phyloP scores from a whole-genome alignment of 2,329 filamentous ascomycete genomes.

The Rhynchosporium agropyri region DNA sequence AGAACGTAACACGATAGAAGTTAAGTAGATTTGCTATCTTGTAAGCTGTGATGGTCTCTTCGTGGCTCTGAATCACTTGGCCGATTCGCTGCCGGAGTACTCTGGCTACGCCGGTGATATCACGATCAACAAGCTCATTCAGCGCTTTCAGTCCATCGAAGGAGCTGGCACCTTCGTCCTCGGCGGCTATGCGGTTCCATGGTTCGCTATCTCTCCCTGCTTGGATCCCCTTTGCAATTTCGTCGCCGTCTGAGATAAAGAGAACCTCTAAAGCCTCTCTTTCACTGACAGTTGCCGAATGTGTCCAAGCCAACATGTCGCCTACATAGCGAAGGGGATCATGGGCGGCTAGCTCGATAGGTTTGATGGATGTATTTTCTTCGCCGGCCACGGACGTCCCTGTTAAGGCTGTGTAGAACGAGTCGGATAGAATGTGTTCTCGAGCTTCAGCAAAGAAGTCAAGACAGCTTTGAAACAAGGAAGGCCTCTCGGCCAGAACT shows the following conservation, averaged over 20 bases:
- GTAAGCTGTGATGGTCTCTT: conserved; percentile 86
- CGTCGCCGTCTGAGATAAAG: conserved; percentile 87
- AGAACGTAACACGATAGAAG: conserved; percentile 87
- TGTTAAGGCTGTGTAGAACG: conserved; percentile 86
- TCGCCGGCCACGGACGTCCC: conserved; percentile 63
- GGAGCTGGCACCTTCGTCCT: conserved; percentile 54
- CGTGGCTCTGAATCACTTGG: conserved; percentile 88
- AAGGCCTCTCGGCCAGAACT: conserved; percentile 85
- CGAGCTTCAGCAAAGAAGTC: conserved; percentile 91
- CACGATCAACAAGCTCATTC: conserved; percentile 82
- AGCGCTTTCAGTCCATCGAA: conserved; percentile 85
- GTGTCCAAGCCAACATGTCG: conserved; percentile 97
- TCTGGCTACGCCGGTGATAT: conserved; percentile 77
- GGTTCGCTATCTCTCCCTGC: conserved; percentile 80
- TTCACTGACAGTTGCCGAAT: conserved; percentile 92
- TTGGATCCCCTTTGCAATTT: conserved; percentile 80
- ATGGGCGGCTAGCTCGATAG: conserved; percentile 91
- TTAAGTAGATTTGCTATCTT: conserved; percentile 85
- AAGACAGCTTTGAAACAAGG: conserved; percentile 89
- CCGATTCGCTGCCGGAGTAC: conserved; percentile 89
- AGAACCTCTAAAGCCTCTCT: conserved; percentile 88
- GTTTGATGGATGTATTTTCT: conserved; percentile 69
- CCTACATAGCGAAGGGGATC: conserved; percentile 90
- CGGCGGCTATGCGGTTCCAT: conserved; percentile 69
- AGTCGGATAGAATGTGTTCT: conserved; percentile 82